Evolutionary conservation across 768 basidiomycete species (phyloP), one percentile per base, ranked within the genome.

Genomic region (Lanmaoa pseudosensibilis): DNA sequence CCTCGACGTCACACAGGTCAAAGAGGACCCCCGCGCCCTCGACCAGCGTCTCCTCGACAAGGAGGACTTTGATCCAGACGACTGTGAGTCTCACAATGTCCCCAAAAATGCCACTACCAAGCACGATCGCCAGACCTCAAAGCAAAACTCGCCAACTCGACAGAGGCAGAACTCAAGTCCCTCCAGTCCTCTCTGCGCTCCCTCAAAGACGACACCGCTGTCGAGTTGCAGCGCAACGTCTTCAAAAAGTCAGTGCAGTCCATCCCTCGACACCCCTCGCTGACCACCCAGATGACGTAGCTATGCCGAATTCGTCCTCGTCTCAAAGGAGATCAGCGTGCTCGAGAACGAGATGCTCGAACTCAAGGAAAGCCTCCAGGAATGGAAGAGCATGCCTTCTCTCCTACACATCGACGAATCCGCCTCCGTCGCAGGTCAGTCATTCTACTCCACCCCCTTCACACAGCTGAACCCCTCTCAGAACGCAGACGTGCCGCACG

Each of bases 291-390:
- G 3, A 38, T 54, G 43, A 65, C 54, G 18, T 65, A 98, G 96
- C 74, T 98, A 98, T 68, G 91, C 94, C 45, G 94, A 98, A 70
- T 98, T 98, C 69, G 92, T 99, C 27, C 80, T 89, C 53, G 92
- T 99, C 21, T 97, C 97, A 4, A 98, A 98, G 69, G 97, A 98
- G 74, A 96, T 99, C 52, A 88, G 90, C 27, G 88, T 91, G 1
- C 83, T 99, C 27, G 97, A 99, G 77, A 95, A 94, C 67, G 95
- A 98, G 71, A 92, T 98, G 89, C 82, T 98, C 32, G 95, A 98
- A 67, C 84, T 99, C 70, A 98, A 97, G 71, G 93, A 95, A 53
- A 83, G 90, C 7, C 80, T 98, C 4, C 87, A 90, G 13, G 97
- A 99, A 68, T 98, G 95, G 89, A 94, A 95, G 72, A 85, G 85